phyloP scores from a whole-genome alignment of 129 eudicot genomes.

The Centaurea solstitialis region DNA sequence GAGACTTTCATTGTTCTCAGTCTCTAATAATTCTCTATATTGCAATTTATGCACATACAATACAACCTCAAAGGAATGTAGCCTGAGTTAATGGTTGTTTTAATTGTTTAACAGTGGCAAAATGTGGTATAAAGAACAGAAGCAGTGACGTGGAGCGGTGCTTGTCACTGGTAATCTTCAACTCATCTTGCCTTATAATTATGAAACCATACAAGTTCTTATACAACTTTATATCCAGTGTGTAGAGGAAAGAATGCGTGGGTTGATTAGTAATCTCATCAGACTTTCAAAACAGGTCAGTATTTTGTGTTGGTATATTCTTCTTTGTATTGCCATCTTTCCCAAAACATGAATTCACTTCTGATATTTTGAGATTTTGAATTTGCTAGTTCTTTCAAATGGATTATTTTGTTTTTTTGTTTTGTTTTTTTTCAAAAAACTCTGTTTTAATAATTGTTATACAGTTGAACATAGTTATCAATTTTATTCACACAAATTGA shows the following conservation, averaged over 20 bases:
- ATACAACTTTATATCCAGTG: slow-evolving; percentile 49
- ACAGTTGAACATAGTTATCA: neutral
- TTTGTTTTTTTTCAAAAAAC: neutral
- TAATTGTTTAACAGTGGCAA: slow-evolving; percentile 57
- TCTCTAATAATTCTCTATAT: neutral
- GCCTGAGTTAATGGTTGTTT: slow-evolving; percentile 22
- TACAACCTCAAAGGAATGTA: slow-evolving; percentile 5
- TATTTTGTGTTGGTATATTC: slow-evolving; percentile 18
- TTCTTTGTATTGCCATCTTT: neutral
- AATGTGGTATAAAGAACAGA: slow-evolving; percentile 65
- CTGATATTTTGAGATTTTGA: neutral
- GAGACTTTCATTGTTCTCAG: neutral
- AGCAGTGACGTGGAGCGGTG: slow-evolving; percentile 83
- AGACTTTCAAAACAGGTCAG: slow-evolving; percentile 83
- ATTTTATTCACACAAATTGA: neutral
- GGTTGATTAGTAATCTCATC: slow-evolving; percentile 65
- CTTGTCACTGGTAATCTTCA: slow-evolving; percentile 69
- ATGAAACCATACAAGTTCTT: slow-evolving; percentile 8
- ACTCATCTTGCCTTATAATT: neutral
- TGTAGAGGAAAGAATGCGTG: slow-evolving; percentile 89
- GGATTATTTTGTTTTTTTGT: neutral
- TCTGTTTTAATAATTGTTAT: neutral
- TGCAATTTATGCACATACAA: neutral
- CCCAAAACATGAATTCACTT: neutral
- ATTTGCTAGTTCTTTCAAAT: no score